Evolutionary conservation across 192 early-diverging fungal genomes (phyloP).

Genomic region (Tieghemiomyces parasiticus): DNA sequence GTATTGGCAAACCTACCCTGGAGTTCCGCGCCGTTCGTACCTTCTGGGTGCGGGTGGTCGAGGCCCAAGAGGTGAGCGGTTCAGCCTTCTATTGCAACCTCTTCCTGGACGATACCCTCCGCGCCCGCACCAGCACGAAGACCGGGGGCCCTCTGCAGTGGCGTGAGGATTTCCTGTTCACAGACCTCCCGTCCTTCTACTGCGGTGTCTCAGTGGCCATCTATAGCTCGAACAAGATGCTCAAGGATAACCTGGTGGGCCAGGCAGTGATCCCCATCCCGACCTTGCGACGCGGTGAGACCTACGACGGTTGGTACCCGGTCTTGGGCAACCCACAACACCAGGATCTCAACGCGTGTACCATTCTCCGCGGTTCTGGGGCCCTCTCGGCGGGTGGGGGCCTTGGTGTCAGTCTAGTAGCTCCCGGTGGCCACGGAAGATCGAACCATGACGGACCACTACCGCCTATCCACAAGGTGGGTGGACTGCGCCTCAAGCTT

Average conservation of each 20-base stretch:
- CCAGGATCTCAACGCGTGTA: background rate
- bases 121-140: background rate
- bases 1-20: constrained; percentile 5
- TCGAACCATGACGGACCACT: background rate
- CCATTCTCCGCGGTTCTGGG: background rate
- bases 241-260: constrained; percentile 17
- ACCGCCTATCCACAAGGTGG: background rate
- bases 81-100: background rate
- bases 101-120: background rate
- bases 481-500: constrained; percentile 23
- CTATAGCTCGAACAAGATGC: background rate
- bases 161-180: constrained; percentile 17
- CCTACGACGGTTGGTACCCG: constrained; percentile 30
- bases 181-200: constrained; percentile 17
- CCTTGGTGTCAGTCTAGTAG: no score
- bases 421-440: no score
- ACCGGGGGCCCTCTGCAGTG: background rate
- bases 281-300: constrained; percentile 17
- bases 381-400: no score
- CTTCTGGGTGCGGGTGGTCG: constrained; percentile 23
- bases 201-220: constrained; percentile 14
- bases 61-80: constrained; percentile 15
- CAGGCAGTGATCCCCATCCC: constrained; percentile 22
- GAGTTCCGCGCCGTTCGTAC: constrained; percentile 20
- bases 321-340: constrained; percentile 9